Evolutionary conservation across 2,329 filamentous ascomycete genomes (phyloP), one percentile per base, ranked within the genome.

Genomic region (Hypoxylon sp.): DNA sequence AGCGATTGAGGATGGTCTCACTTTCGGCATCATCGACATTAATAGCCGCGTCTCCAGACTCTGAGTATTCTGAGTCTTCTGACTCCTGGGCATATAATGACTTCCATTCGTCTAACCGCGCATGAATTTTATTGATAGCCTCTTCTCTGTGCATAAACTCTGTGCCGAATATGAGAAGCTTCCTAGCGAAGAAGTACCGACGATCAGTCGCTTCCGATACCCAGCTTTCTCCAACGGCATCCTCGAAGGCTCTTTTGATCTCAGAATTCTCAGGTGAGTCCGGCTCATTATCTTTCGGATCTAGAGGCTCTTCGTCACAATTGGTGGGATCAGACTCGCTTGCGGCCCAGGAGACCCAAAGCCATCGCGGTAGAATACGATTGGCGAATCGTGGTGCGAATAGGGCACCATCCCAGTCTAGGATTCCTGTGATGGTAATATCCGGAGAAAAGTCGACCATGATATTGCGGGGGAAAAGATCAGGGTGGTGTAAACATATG

Each of bases 391-490:
- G 56, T 11, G 64, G 64, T n/a, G 23, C 60, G 28, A 67, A 67
- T 0, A 25, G 0, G 13, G 67, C 41, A 23, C 38, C 25, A 11
- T 64, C 67, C 67, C 67, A 69, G 11, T 67, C 67, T 5, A 69
- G 19, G 1, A 56, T 21, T 36, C 63, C 67, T 1, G 67, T 63
- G 23, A 69, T 56, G 6, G 41, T 34, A 19, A 59, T 53, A 2
- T 67, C 38, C 2, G 67, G 60, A 11, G 49, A 19, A 11, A 66
- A 66, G 32, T 69, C 67, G 11, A 69, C 56, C 67, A 69, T 69
- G 11, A 69, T 69, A 41, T 69, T 69, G 13, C 63, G 63, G 0
- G 63, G 59, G 19, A 60, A 69, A 11, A 67, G 57, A 41, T 69
- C 60, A 2, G 63, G 11, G 28, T 69, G 67, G 0, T 21, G 25